Conservation (phyloP, 495 filamentous ascomycete species). For the Lasiosphaeria hispida region DNA sequence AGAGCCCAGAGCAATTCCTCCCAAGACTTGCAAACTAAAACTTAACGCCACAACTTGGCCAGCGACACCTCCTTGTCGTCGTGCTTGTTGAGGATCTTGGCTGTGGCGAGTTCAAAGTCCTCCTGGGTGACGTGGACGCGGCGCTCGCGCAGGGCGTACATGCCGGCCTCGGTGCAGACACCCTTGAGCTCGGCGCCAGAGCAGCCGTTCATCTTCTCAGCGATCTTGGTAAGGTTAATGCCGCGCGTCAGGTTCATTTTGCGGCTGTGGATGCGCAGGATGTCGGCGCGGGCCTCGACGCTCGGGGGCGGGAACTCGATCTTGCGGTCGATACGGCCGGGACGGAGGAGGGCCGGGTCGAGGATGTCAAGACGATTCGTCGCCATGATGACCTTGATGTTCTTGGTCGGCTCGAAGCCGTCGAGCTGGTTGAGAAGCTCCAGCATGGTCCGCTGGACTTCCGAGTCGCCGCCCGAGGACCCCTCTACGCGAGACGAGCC, state of each 20-base stretch:
- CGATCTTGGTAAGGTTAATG: constrained; percentile 97
- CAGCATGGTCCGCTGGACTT: constrained; percentile 99
- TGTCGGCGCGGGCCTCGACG: constrained; percentile 95
- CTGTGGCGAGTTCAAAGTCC: constrained; percentile 97
- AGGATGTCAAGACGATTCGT: constrained; percentile 97
- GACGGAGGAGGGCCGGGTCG: constrained; percentile 88
- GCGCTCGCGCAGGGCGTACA: constrained; percentile 94
- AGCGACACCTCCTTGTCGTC: constrained; percentile 85
- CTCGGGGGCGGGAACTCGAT: constrained; percentile 99
- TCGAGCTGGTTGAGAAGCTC: constrained; percentile 98
- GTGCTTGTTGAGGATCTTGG: constrained; percentile 99
- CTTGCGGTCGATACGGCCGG: constrained; percentile 96
- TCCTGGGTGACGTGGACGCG: constrained; percentile 98
- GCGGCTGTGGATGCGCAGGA: constrained; percentile 91
- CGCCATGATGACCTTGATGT: constrained; percentile 99
- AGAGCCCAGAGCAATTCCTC: not conserved
- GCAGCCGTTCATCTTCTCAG: constrained; percentile 99
- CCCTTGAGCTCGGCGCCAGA: constrained; percentile 96
- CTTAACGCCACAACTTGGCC: constrained; percentile 39
- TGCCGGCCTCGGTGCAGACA: constrained; percentile 94
- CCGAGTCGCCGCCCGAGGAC: constrained; percentile 92
- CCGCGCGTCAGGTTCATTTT: constrained; percentile 98
- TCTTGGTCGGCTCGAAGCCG: constrained; percentile 99
- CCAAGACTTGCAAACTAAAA: not conserved
- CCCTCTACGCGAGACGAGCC: constrained; percentile 95